Percentiles rank a stretch among this genome's conserved stretches.
Conservation (phyloP, 2,329 filamentous ascomycete species). For the Leptodontidium sp. region DNA sequence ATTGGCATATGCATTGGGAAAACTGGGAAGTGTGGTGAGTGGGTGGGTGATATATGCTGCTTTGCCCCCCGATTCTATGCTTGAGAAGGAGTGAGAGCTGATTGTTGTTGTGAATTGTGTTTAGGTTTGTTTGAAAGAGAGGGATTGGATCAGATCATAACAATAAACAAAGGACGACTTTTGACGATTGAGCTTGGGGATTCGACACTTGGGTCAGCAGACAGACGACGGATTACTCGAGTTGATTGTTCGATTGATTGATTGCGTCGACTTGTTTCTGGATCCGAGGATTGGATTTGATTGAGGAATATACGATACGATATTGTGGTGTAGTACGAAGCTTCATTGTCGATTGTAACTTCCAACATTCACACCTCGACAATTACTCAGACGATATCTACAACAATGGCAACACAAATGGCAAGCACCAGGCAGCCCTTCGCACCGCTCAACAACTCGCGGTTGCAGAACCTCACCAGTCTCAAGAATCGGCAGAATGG, state of each 20-base stretch:
- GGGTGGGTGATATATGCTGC: constrained; percentile 33
- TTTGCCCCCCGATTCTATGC: constrained; percentile 20
- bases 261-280: background rate
- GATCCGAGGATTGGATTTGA: background rate
- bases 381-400: constrained; percentile 18
- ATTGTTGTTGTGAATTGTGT: constrained; percentile 16
- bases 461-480: constrained; percentile 76
- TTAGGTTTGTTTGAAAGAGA: background rate
- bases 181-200: constrained; percentile 9
- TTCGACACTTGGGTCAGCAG: background rate
- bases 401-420: constrained; percentile 43
- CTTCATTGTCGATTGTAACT: constrained; percentile 13
- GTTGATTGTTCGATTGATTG: constrained; percentile 2
- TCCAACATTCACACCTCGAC: background rate
- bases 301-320: no score
- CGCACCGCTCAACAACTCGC: constrained; percentile 72
- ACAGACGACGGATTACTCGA: constrained; percentile 1
- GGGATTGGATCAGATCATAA: constrained; percentile 13
- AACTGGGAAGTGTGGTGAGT: background rate
- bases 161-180: constrained; percentile 16
- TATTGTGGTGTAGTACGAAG: constrained; percentile 2
- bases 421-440: constrained; percentile 69
- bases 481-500: constrained; percentile 81
- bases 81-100: background rate
- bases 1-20: background rate